A percentile compares a stretch with the other conserved stretches of the same genome.
phyloP scores from a whole-genome alignment of 2,329 filamentous ascomycete species.

The Botryotinia globosa region DNA sequence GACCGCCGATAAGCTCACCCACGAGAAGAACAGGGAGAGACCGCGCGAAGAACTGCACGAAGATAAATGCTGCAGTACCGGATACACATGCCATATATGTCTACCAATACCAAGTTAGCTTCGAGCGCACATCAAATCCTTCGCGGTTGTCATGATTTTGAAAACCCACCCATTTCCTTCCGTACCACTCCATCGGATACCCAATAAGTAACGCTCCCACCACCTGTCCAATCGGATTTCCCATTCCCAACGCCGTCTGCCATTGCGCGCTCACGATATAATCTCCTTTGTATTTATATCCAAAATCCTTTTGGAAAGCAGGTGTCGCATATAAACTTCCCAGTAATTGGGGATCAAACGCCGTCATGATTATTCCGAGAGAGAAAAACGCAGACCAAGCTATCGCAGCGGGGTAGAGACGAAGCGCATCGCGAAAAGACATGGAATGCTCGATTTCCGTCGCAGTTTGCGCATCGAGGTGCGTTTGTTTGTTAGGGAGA shows the following conservation, averaged over 20 bases:
- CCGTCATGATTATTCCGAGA: slow-evolving; percentile 33
- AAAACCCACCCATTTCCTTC: slow-evolving; percentile 26
- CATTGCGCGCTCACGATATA: slow-evolving; percentile 33
- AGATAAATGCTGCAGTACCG: slow-evolving; percentile 24
- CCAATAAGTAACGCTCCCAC: slow-evolving; percentile 49
- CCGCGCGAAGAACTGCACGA: slow-evolving; percentile 30
- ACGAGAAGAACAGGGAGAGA: slow-evolving; percentile 23
- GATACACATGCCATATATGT: slow-evolving; percentile 25
- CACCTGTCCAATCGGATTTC: slow-evolving; percentile 32
- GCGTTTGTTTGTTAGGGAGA: not conserved
- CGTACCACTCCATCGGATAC: slow-evolving; percentile 30
- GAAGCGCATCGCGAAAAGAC: slow-evolving; percentile 27
- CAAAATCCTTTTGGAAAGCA: slow-evolving; percentile 30
- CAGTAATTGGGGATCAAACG: slow-evolving; percentile 31
- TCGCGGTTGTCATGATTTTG: not conserved
- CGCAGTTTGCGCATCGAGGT: slow-evolving; percentile 14
- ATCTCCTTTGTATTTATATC: slow-evolving; percentile 24
- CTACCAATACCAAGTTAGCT: slow-evolving; percentile 3
- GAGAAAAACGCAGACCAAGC: slow-evolving; percentile 34
- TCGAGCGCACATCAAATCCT: not conserved
- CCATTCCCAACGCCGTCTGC: slow-evolving; percentile 33
- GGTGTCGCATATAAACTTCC: slow-evolving; percentile 32
- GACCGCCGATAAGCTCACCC: slow-evolving; percentile 41
- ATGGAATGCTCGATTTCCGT: slow-evolving; percentile 30
- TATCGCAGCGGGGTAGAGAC: slow-evolving; percentile 28